Base-by-base conservation (phyloP, 345 rosid genomes). In the Melaleuca alternifolia region DNA sequence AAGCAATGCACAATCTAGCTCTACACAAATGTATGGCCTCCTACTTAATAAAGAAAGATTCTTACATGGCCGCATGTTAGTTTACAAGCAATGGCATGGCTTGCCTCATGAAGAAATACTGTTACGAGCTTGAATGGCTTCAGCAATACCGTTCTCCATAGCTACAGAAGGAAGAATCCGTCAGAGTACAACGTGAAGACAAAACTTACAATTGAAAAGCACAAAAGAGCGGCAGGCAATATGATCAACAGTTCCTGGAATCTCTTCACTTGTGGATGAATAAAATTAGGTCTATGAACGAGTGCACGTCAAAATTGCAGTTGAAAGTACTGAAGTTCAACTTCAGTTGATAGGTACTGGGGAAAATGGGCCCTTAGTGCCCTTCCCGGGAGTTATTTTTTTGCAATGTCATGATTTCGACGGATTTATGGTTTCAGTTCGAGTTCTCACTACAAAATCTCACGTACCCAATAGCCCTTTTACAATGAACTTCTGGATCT, bases 41-140 rank as follows among this genome's bases (percentile, higher is more conserved):
- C 54, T 37, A 37, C 77, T 50, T 48, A 52, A 75, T 50, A 26
- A 28, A 62, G 79, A 33, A 85, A 84, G 85, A 83, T 82, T 76
- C 90, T 92, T 91, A 93, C 96, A 83, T 89, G 85, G 61, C 96
- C 95, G 85, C 96, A 94, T 6, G 96, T 94, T 62, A 94, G 95
- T 87, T 89, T 94, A 91, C 95, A 94, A 85, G 95, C 95, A 88
- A 94, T 87, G 20, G 96, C 96, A 84, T 94, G 96, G 89, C 96
- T 94, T 15, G 93, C 92, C 91, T 93, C 94, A 24, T 94, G 96
- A 90, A 94, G 91, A 89, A 94, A 93, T 84, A 94, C 95, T 10
- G 96, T 92, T 37, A 94, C 92, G 46, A 92, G 95, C 91, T 94
- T 93, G 90, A 94, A 93, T 44, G 96, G 96, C 84, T 86, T 93